Conservation (phyloP, 2,329 filamentous ascomycete species). For the Thermothelomyces thermophilus region DNA sequence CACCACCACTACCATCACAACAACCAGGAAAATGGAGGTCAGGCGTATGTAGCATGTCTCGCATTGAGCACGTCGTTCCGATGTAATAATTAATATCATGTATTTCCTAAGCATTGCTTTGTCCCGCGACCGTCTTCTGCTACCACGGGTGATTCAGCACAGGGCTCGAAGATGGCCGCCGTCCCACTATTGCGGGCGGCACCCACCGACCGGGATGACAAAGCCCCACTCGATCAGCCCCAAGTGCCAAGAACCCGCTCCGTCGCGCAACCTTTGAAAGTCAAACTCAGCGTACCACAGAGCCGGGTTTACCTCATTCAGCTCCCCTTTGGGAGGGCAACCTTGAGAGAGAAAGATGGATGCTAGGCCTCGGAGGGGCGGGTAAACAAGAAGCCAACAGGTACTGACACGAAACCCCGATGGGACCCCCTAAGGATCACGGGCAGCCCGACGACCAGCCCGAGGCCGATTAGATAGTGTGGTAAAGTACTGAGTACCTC, state of each 20-base stretch:
- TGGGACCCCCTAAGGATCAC: neutral
- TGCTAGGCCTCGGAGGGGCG: neutral
- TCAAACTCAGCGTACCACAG: no score
- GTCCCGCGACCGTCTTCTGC: neutral
- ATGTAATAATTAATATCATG: no score
- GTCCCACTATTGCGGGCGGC: no score
- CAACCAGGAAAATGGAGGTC: neutral
- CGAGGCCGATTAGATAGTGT: neutral
- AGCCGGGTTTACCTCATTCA: no score
- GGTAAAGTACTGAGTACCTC: no score
- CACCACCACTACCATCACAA: neutral
- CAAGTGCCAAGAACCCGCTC: neutral
- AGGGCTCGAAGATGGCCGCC: neutral
- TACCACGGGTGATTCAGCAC: conserved; percentile 7
- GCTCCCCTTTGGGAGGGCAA: no score
- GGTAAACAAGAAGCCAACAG: conserved; percentile 5
- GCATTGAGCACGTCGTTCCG: neutral
- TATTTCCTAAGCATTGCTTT: neutral
- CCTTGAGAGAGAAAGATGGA: neutral
- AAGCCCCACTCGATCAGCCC: neutral
- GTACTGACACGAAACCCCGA: conserved; percentile 10
- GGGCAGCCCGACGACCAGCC: conserved; percentile 4
- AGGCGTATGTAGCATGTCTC: neutral
- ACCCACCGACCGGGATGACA: neutral
- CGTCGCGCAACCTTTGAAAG: neutral